Percentiles rank a stretch among this genome's conserved stretches.
phyloP scores from a whole-genome alignment of 345 rosid species.

The Turritis glabra region DNA sequence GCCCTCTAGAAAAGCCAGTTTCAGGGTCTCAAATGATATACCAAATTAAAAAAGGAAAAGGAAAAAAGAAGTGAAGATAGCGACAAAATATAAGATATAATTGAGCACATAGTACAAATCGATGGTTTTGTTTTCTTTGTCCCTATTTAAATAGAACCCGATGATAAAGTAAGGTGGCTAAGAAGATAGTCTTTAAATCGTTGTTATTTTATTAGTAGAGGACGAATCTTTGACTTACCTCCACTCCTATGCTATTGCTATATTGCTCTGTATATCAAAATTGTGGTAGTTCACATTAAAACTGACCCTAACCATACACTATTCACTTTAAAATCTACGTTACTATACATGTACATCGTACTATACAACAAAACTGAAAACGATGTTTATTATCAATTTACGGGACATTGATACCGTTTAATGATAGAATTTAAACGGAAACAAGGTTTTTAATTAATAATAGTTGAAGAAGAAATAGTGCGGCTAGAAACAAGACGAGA shows the following conservation, averaged over 20 bases:
- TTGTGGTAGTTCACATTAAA: background rate
- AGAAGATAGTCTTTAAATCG: background rate
- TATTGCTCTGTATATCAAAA: background rate
- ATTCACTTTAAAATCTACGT: background rate
- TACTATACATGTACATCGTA: background rate
- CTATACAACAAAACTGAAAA: background rate
- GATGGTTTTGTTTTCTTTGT: slow-evolving; percentile 14
- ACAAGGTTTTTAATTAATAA: background rate
- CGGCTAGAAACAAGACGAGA: background rate
- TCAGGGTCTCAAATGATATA: background rate
- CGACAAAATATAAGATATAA: slow-evolving; percentile 18
- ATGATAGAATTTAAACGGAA: background rate
- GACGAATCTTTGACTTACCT: slow-evolving; percentile 10
- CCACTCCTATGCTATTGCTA: background rate
- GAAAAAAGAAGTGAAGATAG: background rate
- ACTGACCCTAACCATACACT: background rate
- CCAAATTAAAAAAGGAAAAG: background rate
- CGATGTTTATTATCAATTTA: background rate
- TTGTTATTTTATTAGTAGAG: background rate
- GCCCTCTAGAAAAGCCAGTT: slow-evolving; percentile 9
- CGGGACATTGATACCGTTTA: background rate
- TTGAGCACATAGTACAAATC: slow-evolving; percentile 10
- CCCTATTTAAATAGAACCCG: background rate
- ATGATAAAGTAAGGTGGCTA: slow-evolving; percentile 12
- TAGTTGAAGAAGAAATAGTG: background rate